Evolutionary conservation across 2,329 filamentous ascomycete species (phyloP).

Genomic region (Exophiala xenobiotica): DNA sequence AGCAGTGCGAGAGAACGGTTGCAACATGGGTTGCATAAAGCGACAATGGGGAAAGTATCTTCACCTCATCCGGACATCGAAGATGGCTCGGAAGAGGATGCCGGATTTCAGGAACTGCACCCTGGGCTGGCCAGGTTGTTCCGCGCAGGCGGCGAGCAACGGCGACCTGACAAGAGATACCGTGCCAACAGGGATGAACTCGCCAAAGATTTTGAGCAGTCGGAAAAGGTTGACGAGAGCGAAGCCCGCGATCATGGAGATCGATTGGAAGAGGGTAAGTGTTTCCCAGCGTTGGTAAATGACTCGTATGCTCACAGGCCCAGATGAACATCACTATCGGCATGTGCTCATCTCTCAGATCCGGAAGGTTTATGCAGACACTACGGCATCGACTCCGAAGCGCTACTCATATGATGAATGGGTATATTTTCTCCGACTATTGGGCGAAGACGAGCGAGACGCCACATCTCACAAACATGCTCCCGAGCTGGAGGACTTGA

Average conservation of each 20-base stretch:
- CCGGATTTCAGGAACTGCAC: slow-evolving; percentile 18
- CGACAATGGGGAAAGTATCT: slow-evolving; percentile 24
- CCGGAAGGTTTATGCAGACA: slow-evolving; percentile 40
- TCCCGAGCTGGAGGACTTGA: slow-evolving; percentile 4
- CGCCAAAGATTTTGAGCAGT: slow-evolving; percentile 41
- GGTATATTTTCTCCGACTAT: slow-evolving; percentile 50
- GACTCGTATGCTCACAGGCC: background rate
- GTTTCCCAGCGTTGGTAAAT: background rate
- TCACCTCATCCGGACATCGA: slow-evolving; percentile 9
- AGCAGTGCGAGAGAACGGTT: slow-evolving; percentile 36
- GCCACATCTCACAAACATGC: slow-evolving; percentile 34
- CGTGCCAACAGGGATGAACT: slow-evolving; percentile 34
- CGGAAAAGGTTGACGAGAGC: slow-evolving; percentile 44
- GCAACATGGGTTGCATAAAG: slow-evolving; percentile 30
- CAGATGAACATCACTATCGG: slow-evolving; percentile 46
- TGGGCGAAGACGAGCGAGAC: slow-evolving; percentile 47
- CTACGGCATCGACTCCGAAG: slow-evolving; percentile 36
- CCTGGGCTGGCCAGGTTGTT: slow-evolving; percentile 29
- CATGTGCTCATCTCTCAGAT: slow-evolving; percentile 41
- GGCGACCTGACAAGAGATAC: slow-evolving; percentile 10
- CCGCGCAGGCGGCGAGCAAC: slow-evolving; percentile 15
- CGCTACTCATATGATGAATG: slow-evolving; percentile 46
- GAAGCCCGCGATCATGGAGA: slow-evolving; percentile 45
- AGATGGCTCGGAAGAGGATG: slow-evolving; percentile 7
- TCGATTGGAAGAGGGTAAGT: slow-evolving; percentile 42